Evolutionary conservation across 768 basidiomycete species (phyloP).

Genomic region (Amanita brunnescens): DNA sequence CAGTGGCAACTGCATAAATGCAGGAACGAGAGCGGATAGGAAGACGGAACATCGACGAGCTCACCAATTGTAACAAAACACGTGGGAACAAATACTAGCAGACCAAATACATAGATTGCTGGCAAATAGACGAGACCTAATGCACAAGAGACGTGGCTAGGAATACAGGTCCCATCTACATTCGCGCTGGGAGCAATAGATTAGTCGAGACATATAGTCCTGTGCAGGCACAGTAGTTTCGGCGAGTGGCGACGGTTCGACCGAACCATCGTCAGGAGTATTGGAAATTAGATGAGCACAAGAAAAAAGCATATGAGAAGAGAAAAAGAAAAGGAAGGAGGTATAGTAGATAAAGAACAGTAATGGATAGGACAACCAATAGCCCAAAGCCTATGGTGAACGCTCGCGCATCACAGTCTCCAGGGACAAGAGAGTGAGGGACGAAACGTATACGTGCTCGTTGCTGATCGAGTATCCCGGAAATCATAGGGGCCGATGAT

Average conservation of each 20-base stretch:
- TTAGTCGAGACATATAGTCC: background rate
- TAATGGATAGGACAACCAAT: conserved; percentile 47
- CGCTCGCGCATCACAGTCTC: conserved; percentile 15
- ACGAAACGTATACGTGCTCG: conserved; percentile 9
- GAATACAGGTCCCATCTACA: conserved; percentile 2
- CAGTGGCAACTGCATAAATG: background rate
- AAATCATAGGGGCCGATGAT: too few relatives aligned
- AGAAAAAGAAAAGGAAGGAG: background rate
- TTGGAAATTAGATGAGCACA: background rate
- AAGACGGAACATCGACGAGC: background rate
- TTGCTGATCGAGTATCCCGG: too few relatives aligned
- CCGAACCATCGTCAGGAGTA: background rate
- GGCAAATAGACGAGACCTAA: background rate
- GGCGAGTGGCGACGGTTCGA: background rate
- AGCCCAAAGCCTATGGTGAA: conserved; percentile 40
- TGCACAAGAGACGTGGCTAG: background rate
- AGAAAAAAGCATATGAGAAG: background rate
- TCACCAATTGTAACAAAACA: background rate
- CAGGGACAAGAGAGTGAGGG: conserved; percentile 3
- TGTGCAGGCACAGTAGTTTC: conserved; percentile 1
- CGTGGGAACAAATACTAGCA: background rate
- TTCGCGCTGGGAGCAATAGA: background rate
- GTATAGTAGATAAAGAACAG: conserved; percentile 24
- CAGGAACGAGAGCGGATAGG: background rate
- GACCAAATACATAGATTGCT: conserved; percentile 4